Percentiles rank a stretch among this genome's conserved stretches.
These are phyloP conservation scores for Teunomyces gatunensis DNA, from an alignment of 805 yeast species.

Conservation along the genomic window DNA sequence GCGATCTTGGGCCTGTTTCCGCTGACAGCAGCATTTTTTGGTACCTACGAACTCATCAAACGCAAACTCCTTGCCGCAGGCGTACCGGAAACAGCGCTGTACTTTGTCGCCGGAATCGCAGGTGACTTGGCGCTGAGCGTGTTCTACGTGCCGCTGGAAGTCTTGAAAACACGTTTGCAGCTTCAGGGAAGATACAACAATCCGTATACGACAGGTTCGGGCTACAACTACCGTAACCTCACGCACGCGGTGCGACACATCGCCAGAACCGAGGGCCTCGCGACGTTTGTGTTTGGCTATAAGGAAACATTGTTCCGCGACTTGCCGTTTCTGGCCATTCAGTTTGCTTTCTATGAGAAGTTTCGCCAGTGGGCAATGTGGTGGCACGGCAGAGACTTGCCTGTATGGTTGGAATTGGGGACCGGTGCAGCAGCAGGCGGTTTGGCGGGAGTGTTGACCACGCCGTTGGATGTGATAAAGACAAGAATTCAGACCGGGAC, in stretches of 20 bases:
- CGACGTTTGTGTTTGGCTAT: conserved; percentile 83
- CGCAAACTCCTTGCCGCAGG: conserved; percentile 62
- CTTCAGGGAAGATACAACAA: conserved; percentile 87
- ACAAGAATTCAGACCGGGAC: conserved; percentile 88
- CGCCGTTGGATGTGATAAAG: conserved; percentile 89
- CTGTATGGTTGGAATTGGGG: conserved; percentile 59
- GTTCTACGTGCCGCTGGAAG: conserved; percentile 94
- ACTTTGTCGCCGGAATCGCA: conserved; percentile 81
- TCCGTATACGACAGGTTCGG: conserved; percentile 64
- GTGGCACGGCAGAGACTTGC: conserved; percentile 43
- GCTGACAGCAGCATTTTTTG: conserved; percentile 90
- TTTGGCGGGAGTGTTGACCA: conserved; percentile 81
- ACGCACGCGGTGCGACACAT: conserved; percentile 69
- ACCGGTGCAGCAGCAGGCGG: conserved; percentile 98
- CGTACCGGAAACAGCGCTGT: conserved; percentile 75
- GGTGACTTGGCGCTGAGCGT: conserved; percentile 90
- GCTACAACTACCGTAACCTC: conserved; percentile 82
- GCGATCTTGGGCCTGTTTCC: conserved; percentile 93
- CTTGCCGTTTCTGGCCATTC: conserved; percentile 92
- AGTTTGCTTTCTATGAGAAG: conserved; percentile 91
- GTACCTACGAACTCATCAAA: conserved; percentile 82
- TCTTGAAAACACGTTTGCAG: conserved; percentile 87
- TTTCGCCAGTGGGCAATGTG: conserved; percentile 61
- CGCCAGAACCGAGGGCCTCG: conserved; percentile 64
- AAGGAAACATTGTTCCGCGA: conserved; percentile 92